Evolutionary conservation across 805 yeast genomes (phyloP).

Genomic region (Barnettozyma botsteinii): DNA sequence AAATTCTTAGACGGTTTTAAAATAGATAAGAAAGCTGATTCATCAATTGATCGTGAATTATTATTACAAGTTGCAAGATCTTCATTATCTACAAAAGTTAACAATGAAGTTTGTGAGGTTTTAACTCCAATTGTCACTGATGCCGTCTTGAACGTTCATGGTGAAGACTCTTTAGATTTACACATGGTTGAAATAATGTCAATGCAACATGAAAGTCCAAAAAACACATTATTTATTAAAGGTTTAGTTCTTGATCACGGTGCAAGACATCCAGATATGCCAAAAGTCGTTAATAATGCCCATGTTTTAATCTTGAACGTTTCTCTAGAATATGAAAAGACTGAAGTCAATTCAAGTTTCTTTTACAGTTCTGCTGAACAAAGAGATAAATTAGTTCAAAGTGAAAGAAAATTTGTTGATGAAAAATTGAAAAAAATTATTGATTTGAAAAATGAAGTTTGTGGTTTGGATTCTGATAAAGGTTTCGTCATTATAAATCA

Average conservation of each 20-base stretch:
- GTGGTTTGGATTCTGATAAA: constrained; percentile 63
- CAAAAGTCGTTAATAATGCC: constrained; percentile 78
- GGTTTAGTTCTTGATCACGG: constrained; percentile 97
- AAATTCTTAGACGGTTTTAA: constrained; percentile 65
- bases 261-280: constrained; percentile 99
- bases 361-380: constrained; percentile 94
- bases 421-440: constrained; percentile 86
- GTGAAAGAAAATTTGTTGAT: constrained; percentile 92
- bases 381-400: constrained; percentile 87
- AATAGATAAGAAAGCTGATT: constrained; percentile 28
- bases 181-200: constrained; percentile 98
- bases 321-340: constrained; percentile 92
- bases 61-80: constrained; percentile 88
- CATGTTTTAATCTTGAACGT: constrained; percentile 84
- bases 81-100: constrained; percentile 82
- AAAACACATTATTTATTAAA: constrained; percentile 73
- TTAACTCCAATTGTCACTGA: constrained; percentile 94
- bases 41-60: constrained; percentile 71
- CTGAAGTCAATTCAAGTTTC: constrained; percentile 95
- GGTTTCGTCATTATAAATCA: constrained; percentile 95
- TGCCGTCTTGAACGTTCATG: constrained; percentile 78
- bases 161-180: constrained; percentile 60
- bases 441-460: constrained; percentile 88
- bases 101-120: constrained; percentile 66
- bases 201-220: constrained; percentile 89